Base-by-base conservation (phyloP, 208 protist genomes). In the Crithidia mellificae region DNA sequence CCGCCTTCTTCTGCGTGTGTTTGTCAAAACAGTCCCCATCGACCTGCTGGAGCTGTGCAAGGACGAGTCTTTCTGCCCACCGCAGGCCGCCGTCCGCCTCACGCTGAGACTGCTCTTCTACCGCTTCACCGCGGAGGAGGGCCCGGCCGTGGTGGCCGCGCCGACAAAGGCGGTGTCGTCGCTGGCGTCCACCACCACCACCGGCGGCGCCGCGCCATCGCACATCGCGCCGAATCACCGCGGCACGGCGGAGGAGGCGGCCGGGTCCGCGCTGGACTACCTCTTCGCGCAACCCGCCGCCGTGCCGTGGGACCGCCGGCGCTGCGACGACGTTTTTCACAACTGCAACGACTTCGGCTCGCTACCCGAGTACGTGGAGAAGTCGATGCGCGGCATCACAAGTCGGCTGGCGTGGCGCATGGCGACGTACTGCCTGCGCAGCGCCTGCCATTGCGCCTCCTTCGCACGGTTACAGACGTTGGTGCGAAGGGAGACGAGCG, bases 11-110 rank as follows among this genome's bases (percentile, higher is more conserved):
- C 50, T 93, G 61, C 84, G 77, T 15, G 61, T 87, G 25, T 87
- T 90, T 69, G 68, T 90, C 15, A 86, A 84, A 36, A 89, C 87
- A 34, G 77, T 84, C 2, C 75, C 87, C 0, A 55, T 54, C 29
- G 78, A 87, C 9, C 47, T 93, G 14, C 69, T 84, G 46, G 38
- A 69, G 36, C 61, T 75, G 34, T 78, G 52, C 49, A 68, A 77
- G 41, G 76, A 72, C 38, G 53, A 74, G 38, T 68, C 55, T 15
- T 82, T 81, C 46, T 72, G 55, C 34, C 84, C 83, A 5, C 44
- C 83, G 9, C 61, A 64, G 41, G 53, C 63, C 19, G 78, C 68
- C 12, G 82, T 87, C 27, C 72, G 74, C 30, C 73, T 69, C 17
- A 76, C 80, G 44, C 67, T 92, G 55, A 47, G 68, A 12, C 58